Conservation (phyloP, 106 monocot genomes). For the Cymbidium sinense region DNA sequence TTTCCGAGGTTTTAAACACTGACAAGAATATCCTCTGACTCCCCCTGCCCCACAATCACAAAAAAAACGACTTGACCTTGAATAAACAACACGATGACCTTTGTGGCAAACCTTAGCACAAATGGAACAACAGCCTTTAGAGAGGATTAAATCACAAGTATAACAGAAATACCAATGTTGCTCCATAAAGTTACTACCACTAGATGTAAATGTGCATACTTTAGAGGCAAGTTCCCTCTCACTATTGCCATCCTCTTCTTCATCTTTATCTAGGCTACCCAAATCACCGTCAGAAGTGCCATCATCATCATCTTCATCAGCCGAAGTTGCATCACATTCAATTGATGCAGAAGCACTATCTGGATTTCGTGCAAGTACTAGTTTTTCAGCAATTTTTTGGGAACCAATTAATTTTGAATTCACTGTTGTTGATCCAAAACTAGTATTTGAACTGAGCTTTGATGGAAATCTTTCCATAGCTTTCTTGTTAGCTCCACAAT, state of each 20-base stretch:
- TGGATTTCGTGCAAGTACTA: conserved; percentile 46
- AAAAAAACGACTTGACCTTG: conserved; percentile 95
- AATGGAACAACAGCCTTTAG: conserved; percentile 94
- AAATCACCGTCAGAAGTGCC: conserved; percentile 94
- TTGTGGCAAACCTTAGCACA: conserved; percentile 97
- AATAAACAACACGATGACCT: conserved; percentile 97
- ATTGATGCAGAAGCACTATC: conserved; percentile 41
- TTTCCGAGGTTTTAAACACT: conserved; percentile 91
- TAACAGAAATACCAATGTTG: conserved; percentile 99
- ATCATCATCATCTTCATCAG: conserved; percentile 98
- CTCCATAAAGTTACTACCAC: conserved; percentile 98
- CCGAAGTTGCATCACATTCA: conserved; percentile 87
- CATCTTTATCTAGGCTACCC: conserved; percentile 84
- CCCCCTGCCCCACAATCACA: conserved; percentile 99
- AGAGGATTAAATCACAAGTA: conserved; percentile 93
- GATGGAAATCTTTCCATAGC: conserved; percentile 32
- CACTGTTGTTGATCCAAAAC: conserved; percentile 41
- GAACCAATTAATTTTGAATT: conserved; percentile 34
- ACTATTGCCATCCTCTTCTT: conserved; percentile 80
- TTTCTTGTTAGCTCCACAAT: conserved; percentile 36
- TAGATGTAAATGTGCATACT: conserved; percentile 98
- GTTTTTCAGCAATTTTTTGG: conserved; percentile 55
- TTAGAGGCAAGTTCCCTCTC: conserved; percentile 86
- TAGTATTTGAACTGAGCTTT: conserved; percentile 39
- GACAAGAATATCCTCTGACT: conserved; percentile 86